Conservation (phyloP, 257 asterid genomes). For the Nicotiana benthamiana region DNA sequence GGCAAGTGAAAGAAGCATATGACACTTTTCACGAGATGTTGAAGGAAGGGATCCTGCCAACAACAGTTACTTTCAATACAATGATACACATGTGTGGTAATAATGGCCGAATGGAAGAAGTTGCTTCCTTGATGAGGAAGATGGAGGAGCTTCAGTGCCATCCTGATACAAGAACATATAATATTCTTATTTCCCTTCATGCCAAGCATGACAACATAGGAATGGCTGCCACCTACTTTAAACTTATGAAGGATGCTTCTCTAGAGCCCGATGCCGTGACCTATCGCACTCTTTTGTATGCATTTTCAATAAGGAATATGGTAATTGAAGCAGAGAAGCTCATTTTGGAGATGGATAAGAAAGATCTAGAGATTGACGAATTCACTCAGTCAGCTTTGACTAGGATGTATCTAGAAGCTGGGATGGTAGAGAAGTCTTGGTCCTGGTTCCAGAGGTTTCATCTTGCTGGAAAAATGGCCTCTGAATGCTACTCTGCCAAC, state of each 20-base stretch:
- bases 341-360: slow-evolving; percentile 66
- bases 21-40: slow-evolving; percentile 66
- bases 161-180: slow-evolving; percentile 82
- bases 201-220: slow-evolving; percentile 64
- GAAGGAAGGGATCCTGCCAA: slow-evolving; percentile 55
- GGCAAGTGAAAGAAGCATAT: slow-evolving; percentile 66
- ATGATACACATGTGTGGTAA: slow-evolving; percentile 92
- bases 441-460: slow-evolving; percentile 80
- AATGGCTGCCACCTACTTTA: slow-evolving; percentile 56
- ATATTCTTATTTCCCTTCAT: slow-evolving; percentile 73
- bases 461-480: slow-evolving; percentile 61
- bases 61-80: slow-evolving; percentile 79
- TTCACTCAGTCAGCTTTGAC: slow-evolving; percentile 80
- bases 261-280: slow-evolving; percentile 80
- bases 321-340: slow-evolving; percentile 73
- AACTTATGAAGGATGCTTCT: slow-evolving; percentile 63
- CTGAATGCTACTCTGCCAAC: slow-evolving; percentile 83
- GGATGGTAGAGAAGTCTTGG: slow-evolving; percentile 56
- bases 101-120: slow-evolving; percentile 56
- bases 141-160: slow-evolving; percentile 60
- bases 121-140: slow-evolving; percentile 46
- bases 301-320: slow-evolving; percentile 75
- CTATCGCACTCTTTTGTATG: slow-evolving; percentile 83
- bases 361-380: slow-evolving; percentile 68
- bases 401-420: slow-evolving; percentile 86